Evolutionary conservation across 2,329 filamentous ascomycete genomes (phyloP).

Genomic region (Cucurbitaria berberidis): DNA sequence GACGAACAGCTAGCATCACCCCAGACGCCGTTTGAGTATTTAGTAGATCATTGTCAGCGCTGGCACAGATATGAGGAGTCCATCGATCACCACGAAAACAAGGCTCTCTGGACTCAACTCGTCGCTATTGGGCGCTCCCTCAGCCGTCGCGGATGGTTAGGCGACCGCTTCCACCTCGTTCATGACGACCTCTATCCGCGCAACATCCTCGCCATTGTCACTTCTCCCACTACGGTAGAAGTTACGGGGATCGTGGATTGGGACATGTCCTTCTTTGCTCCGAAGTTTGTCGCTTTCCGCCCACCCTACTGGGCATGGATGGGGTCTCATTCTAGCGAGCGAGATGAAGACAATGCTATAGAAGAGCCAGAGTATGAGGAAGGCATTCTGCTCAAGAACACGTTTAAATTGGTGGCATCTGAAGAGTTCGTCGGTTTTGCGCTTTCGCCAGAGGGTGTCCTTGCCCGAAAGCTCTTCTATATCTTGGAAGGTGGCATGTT

Average conservation of each 20-base stretch:
- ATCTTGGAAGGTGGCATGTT: not conserved
- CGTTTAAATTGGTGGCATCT: not conserved
- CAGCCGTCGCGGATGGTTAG: constrained; percentile 1
- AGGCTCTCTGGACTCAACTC: not conserved
- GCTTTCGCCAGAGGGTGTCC: not conserved
- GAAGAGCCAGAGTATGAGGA: not conserved
- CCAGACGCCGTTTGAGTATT: constrained; percentile 4
- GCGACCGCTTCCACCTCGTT: constrained; percentile 6
- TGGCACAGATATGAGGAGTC: constrained; percentile 1
- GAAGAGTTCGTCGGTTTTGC: not conserved
- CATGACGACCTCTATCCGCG: constrained; percentile 38
- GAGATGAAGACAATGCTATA: constrained; percentile 1
- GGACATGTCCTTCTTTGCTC: constrained; percentile 40
- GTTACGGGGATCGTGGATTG: constrained; percentile 41
- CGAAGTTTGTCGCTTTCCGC: constrained; percentile 27
- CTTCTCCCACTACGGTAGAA: not conserved
- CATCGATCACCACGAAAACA: not conserved
- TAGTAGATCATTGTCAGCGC: not conserved
- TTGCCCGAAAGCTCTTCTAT: constrained; percentile 4
- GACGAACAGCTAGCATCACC: not conserved
- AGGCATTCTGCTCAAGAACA: not conserved
- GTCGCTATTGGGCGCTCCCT: not conserved
- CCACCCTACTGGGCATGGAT: constrained; percentile 11
- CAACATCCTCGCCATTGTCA: constrained; percentile 36
- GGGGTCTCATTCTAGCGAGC: not conserved